A percentile compares a stretch with the other conserved stretches of the same genome.
Evolutionary conservation across 805 yeast species (phyloP).

Genomic region (Lipomyces oligophaga): DNA sequence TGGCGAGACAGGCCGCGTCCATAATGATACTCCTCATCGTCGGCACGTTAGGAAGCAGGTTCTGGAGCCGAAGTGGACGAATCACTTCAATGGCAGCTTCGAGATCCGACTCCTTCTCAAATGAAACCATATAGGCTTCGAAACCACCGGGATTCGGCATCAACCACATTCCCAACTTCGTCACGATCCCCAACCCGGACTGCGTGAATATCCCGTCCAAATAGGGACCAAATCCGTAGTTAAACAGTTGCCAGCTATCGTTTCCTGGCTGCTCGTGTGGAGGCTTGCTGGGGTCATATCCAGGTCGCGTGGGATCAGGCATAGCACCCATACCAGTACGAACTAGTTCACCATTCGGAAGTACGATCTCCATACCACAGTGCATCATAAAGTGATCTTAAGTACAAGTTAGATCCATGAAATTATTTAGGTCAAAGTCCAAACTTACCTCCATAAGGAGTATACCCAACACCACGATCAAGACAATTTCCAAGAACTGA

Average conservation of each 20-base stretch:
- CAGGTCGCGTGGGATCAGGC: slow-evolving; percentile 7
- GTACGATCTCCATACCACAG: slow-evolving; percentile 13
- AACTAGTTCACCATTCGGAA: slow-evolving; percentile 7
- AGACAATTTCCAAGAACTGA: slow-evolving; percentile 5
- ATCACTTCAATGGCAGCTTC: slow-evolving; percentile 1
- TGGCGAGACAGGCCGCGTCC: slow-evolving; percentile 6
- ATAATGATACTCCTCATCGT: slow-evolving; percentile 6
- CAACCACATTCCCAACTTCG: slow-evolving; percentile 11
- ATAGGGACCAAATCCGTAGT: slow-evolving; percentile 10
- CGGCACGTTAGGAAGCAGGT: slow-evolving; percentile 10
- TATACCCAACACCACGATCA: slow-evolving; percentile 10
- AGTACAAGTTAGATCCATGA: no score
- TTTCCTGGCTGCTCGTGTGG: slow-evolving; percentile 4
- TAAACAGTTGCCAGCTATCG: slow-evolving; percentile 5
- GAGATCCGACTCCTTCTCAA: slow-evolving; percentile 6
- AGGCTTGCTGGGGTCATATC: slow-evolving; percentile 1
- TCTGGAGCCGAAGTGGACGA: slow-evolving; percentile 10
- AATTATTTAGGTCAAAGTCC: neutral
- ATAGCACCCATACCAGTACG: slow-evolving; percentile 15
- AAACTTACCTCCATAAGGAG: slow-evolving; percentile 5
- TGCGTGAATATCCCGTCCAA: slow-evolving; percentile 9
- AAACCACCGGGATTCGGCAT: slow-evolving; percentile 15
- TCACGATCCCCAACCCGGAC: slow-evolving; percentile 9
- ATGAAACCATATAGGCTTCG: slow-evolving; percentile 7
- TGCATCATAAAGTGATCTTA: slow-evolving; percentile 7